Evolutionary conservation across 2,329 filamentous ascomycete genomes (phyloP), one percentile per base, ranked within the genome.

Genomic region (Fragosphaeria purpurea): DNA sequence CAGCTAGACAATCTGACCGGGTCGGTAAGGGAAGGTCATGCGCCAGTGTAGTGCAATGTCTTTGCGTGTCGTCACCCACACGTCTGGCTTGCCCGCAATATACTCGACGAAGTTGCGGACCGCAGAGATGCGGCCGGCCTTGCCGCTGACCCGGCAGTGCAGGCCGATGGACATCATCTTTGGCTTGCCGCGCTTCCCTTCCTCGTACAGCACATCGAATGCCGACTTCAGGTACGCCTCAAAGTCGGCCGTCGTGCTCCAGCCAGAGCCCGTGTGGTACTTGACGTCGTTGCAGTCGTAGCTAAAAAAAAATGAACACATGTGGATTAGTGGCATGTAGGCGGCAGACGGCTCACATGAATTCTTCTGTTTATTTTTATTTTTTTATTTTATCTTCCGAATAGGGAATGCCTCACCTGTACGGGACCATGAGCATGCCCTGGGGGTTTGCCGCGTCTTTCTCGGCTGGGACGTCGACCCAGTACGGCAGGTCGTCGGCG

Each of bases 121-220:
- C 1, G 75, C 76, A 43, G 65, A 68, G 54, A 74, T 73, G 2
- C 76, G 64, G 4, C 73, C 76, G 1, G 75, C 75, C 38, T 73
- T 68, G 1, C 75, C 75, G 40, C 74, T 70, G 48, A 75, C 73
- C 7, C 74, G 67, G 54, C 72, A 76, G 59, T 78, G 75, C 33
- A 78, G 59, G 2, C 72, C 73, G 33, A 79, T 69, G 0, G 75
- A 78, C 75, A 79, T 79, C 75, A 79, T 78, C 63, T 76, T 77
- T 6, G 73, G 73, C 54, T 59, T 59, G 1, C 73, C 73, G 10
- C 65, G 65, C 49, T 66, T 59, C 0, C 73, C 74, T 53, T 77
- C 74, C 37, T 71, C 72, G 51, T 77, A 76, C 37, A 78, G 57
- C 22, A 75, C 70, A 56, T 79, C 75, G 48, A 79, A 78, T 0